Percentiles rank a stretch among this genome's conserved stretches.
Evolutionary conservation across 2,329 filamentous ascomycete genomes (phyloP).

Genomic region (Fusarium sp.): DNA sequence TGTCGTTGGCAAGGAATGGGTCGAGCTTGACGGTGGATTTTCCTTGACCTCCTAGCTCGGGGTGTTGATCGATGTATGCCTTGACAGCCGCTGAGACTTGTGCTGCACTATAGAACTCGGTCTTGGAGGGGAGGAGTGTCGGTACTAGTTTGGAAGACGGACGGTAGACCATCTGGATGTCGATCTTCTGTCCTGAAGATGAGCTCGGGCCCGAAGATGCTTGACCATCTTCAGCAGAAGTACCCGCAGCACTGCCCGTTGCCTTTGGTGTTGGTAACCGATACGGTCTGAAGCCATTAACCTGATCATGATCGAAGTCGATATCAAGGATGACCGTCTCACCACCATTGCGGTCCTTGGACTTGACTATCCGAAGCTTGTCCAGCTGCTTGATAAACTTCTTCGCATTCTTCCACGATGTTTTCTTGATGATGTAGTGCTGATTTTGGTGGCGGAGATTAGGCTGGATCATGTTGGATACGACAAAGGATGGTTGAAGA

Average conservation of each 20-base stretch:
- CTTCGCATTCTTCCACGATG: slow-evolving; percentile 45
- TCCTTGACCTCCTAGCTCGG: slow-evolving; percentile 37
- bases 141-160: slow-evolving; percentile 38
- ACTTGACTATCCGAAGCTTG: slow-evolving; percentile 28
- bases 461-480: slow-evolving; percentile 45
- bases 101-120: slow-evolving; percentile 36
- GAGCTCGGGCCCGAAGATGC: slow-evolving; percentile 8
- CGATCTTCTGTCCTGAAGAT: slow-evolving; percentile 28
- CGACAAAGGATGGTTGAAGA: slow-evolving; percentile 42
- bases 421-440: slow-evolving; percentile 45
- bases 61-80: slow-evolving; percentile 40
- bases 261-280: slow-evolving; percentile 31
- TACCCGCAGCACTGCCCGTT: not conserved
- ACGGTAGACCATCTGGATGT: slow-evolving; percentile 39
- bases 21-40: slow-evolving; percentile 39
- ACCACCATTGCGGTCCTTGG: slow-evolving; percentile 42
- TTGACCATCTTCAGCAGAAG: not conserved
- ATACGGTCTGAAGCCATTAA: slow-evolving; percentile 38
- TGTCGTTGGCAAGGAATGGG: slow-evolving; percentile 40
- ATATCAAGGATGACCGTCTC: slow-evolving; percentile 44
- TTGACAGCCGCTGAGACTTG: slow-evolving; percentile 42
- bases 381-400: slow-evolving; percentile 45
- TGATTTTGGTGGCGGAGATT: slow-evolving; percentile 40
- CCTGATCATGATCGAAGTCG: slow-evolving; percentile 38
- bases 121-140: slow-evolving; percentile 41